Evolutionary conservation across 805 yeast species (phyloP), one percentile per base, ranked within the genome.

Genomic region (Ogataea polymorpha): DNA sequence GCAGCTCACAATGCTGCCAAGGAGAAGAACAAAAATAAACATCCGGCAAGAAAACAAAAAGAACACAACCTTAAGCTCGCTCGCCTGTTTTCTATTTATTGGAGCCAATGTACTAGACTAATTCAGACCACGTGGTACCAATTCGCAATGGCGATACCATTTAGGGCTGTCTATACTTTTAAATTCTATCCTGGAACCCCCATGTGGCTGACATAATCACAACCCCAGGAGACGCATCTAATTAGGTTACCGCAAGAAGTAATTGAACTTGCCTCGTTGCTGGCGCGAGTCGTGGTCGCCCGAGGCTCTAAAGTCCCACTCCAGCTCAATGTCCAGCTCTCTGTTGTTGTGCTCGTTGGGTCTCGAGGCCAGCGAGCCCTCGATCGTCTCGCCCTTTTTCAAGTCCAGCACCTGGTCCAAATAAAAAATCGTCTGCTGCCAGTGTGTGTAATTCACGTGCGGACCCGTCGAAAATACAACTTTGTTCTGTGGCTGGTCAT

Each of bases 391-490:
- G 43, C 91, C 96, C 52, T 72, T 70, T 58, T 82, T 81, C 48
- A 85, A 67, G 56, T 80, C 86, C 50, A 91, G 66, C 21, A 86
- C 95, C 55, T 87, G 86, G 53, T 76, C 80, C 58, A 91, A 73
- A 65, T 93, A 95, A 67, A 95, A 89, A 1, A 93, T 95, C 14
- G 96, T 86, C 70, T 93, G 99, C 65, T 93, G 95, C 99, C 99
- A 93, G 70, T 93, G 99, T 12, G 99, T 93, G 72, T 90, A 89
- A 53, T 80, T 79, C 35, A 89, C 82, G 67, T 85, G 89, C 25
- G 99, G 96, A 17, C 98, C 98, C 11, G 99, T 95, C 15, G 93
- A 82, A 61, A 93, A 90, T 23, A 68, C 70, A 44, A 91, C 82
- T 51, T 75, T 77, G 53, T 79, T 77, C 32, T 72, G 70, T 26